phyloP scores from a whole-genome alignment of 2,329 filamentous ascomycete species.

The Microsporum canis region DNA sequence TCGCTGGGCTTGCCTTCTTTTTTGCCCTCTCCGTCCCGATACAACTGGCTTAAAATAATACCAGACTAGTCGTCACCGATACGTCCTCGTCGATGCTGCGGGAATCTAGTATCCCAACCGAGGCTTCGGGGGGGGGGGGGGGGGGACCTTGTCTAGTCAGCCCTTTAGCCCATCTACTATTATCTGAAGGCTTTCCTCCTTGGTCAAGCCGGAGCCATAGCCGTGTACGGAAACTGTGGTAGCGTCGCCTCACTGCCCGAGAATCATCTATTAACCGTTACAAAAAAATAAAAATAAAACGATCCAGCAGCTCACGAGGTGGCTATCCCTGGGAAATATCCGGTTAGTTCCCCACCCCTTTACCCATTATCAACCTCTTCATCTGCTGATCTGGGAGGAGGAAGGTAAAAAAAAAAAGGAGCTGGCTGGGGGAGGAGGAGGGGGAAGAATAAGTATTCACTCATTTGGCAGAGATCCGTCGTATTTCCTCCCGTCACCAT shows the following conservation, averaged over 20 bases:
- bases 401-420: neutral
- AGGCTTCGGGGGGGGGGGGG: neutral
- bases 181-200: neutral
- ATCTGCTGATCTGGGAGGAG: neutral
- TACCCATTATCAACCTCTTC: neutral
- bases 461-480: neutral
- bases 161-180: neutral
- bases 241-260: neutral
- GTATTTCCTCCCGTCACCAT: neutral
- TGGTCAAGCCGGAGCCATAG: neutral
- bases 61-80: neutral
- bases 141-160: neutral
- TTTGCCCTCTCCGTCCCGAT: neutral
- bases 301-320: neutral
- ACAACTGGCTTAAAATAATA: neutral
- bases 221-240: neutral
- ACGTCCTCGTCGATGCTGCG: too few relatives aligned
- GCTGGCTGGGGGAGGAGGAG: neutral
- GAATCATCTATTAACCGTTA: neutral
- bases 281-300: neutral
- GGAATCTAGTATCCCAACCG: neutral
- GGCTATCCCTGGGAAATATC: neutral
- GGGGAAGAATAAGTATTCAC: neutral
- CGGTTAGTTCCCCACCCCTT: neutral
- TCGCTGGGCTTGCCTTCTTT: neutral